Percentiles rank a stretch among this genome's conserved stretches.
phyloP scores from a whole-genome alignment of 257 asterid species.

The Misopates orontium region DNA sequence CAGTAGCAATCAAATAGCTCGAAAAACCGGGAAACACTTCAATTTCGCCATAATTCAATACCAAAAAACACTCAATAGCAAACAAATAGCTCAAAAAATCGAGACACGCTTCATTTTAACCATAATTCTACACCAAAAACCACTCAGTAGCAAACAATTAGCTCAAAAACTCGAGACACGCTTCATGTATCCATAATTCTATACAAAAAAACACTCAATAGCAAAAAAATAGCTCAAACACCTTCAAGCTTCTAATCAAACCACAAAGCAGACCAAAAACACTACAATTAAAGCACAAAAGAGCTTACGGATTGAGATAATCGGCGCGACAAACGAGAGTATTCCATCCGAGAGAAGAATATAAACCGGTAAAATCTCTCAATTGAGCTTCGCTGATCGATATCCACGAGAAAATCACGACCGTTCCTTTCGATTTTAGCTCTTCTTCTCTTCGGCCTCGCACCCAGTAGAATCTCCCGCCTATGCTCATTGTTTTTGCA shows the following conservation, averaged over 20 bases:
- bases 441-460: constrained; percentile 36
- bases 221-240: constrained; percentile 1
- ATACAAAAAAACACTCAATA: constrained; percentile 2
- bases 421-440: constrained; percentile 56
- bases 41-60: too few relatives aligned
- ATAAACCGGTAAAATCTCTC: constrained; percentile 49
- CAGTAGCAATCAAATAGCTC: too few relatives aligned
- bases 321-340: constrained; percentile 79
- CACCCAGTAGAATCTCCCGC: constrained; percentile 70
- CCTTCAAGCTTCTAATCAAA: not conserved
- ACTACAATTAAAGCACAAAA: not conserved
- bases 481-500: constrained; percentile 36
- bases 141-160: too few relatives aligned
- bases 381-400: constrained; percentile 57
- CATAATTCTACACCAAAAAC: constrained; percentile 11
- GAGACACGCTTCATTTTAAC: too few relatives aligned
- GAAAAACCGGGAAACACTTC: too few relatives aligned
- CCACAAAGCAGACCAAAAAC: not conserved
- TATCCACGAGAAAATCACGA: constrained; percentile 67
- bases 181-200: too few relatives aligned
- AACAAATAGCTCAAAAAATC: too few relatives aligned
- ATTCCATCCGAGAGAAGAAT: constrained; percentile 77
- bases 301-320: constrained; percentile 68
- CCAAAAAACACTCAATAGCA: too few relatives aligned
- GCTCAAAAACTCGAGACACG: too few relatives aligned